Conservation (phyloP, 306 rosid genomes). For the Vigna angularis region DNA sequence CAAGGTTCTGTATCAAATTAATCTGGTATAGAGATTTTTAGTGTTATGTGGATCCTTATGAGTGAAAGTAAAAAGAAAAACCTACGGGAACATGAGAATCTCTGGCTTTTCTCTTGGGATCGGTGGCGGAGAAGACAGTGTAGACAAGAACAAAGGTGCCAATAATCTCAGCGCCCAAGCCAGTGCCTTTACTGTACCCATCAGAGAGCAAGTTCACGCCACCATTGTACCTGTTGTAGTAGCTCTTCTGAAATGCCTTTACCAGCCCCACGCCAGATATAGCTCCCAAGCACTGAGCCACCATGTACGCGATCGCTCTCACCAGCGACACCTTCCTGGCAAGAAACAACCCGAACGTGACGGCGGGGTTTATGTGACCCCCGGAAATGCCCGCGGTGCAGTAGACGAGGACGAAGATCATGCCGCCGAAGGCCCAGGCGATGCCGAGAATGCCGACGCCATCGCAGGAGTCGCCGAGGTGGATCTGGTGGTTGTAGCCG, state of each 20-base stretch:
- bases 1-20: no score
- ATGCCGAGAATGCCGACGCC: slow-evolving; percentile 61
- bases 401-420: slow-evolving; percentile 62
- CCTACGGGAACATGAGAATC: slow-evolving; percentile 61
- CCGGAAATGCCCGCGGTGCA: slow-evolving; percentile 65
- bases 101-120: slow-evolving; percentile 57
- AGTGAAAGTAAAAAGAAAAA: neutral
- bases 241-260: slow-evolving; percentile 49
- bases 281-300: slow-evolving; percentile 56
- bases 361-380: slow-evolving; percentile 60
- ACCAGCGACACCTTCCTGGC: slow-evolving; percentile 55
- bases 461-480: slow-evolving; percentile 11
- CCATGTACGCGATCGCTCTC: slow-evolving; percentile 51
- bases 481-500: slow-evolving; percentile 48
- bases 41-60: neutral
- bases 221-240: slow-evolving; percentile 49
- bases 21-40: no score
- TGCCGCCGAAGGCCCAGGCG: slow-evolving; percentile 69
- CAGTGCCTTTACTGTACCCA: slow-evolving; percentile 53
- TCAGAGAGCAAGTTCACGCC: slow-evolving; percentile 46
- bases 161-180: slow-evolving; percentile 56
- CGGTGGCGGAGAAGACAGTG: slow-evolving; percentile 63
- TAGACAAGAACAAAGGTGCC: slow-evolving; percentile 58
- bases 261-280: slow-evolving; percentile 51
- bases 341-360: slow-evolving; percentile 55